Conservation (phyloP, 73 alveolate species). For the Blepharisma stoltei region DNA sequence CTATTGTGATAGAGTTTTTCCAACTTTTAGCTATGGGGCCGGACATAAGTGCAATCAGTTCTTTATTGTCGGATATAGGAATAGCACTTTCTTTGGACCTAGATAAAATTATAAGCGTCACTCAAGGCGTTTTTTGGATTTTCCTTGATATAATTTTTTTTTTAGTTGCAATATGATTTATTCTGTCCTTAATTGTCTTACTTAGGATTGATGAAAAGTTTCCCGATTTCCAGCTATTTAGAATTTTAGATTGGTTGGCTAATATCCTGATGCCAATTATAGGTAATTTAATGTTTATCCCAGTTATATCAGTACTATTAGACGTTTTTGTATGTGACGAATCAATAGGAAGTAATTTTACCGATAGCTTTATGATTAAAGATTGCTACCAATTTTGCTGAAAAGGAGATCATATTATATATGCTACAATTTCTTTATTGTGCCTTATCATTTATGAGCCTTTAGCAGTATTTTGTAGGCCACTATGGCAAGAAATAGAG, state of each 20-base stretch:
- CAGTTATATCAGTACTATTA: background rate
- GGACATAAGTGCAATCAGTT: too few species aligned
- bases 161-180: too few species aligned
- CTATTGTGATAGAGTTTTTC: conserved; percentile 27
- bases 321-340: conserved; percentile 27
- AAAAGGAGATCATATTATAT: conserved; percentile 8
- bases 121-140: too few species aligned
- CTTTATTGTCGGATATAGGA: too few species aligned
- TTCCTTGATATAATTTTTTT: too few species aligned
- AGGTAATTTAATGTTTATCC: conserved; percentile 8
- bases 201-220: background rate
- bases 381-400: conserved; percentile 26
- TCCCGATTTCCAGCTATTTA: background rate
- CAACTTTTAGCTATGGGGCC: conserved; percentile 33
- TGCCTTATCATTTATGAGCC: conserved; percentile 5
- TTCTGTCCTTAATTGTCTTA: too few species aligned
- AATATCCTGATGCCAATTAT: background rate
- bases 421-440: background rate
- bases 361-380: background rate
- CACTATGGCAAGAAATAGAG: conserved; percentile 9
- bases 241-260: background rate
- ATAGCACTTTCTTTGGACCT: too few species aligned
- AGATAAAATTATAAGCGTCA: too few species aligned
- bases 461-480: conserved; percentile 22
- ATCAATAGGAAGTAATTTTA: background rate